phyloP scores from a whole-genome alignment of 2,329 filamentous ascomycete species.

The Trichophyton rubrum region DNA sequence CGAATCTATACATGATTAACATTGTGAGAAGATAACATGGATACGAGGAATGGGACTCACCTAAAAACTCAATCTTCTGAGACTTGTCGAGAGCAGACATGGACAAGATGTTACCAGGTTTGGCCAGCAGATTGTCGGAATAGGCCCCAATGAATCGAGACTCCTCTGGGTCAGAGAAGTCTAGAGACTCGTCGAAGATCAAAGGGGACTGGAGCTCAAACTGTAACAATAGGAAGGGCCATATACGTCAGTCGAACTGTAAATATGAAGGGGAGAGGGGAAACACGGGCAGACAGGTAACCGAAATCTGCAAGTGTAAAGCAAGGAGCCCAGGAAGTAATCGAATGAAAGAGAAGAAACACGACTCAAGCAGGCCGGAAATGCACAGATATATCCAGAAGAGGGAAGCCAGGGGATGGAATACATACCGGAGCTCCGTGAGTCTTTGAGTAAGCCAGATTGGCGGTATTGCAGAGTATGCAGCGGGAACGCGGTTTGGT shows the following conservation, averaged over 20 bases:
- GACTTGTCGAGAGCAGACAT: conserved; percentile 75
- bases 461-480: conserved; percentile 36
- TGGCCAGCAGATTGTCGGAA: conserved; percentile 42
- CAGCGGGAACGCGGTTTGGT: conserved; percentile 29
- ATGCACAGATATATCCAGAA: conserved; percentile 1
- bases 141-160: conserved; percentile 33
- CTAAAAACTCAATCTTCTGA: conserved; percentile 64
- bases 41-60: conserved; percentile 44
- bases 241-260: neutral
- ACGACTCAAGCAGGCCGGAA: conserved; percentile 1
- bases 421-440: conserved; percentile 34
- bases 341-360: conserved; percentile 15
- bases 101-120: conserved; percentile 52
- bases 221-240: conserved; percentile 23
- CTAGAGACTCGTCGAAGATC: conserved; percentile 36
- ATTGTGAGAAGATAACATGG: neutral
- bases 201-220: conserved; percentile 36
- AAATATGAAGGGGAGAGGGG: neutral
- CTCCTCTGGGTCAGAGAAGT: conserved; percentile 35
- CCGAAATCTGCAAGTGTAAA: neutral
- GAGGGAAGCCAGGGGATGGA: neutral
- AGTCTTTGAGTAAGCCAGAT: conserved; percentile 38
- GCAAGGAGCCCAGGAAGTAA: conserved; percentile 10
- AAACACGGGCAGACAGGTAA: neutral
- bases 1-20: conserved; percentile 2